phyloP scores from a whole-genome alignment of 2,329 filamentous ascomycete species.

The Fusarium sp. region DNA sequence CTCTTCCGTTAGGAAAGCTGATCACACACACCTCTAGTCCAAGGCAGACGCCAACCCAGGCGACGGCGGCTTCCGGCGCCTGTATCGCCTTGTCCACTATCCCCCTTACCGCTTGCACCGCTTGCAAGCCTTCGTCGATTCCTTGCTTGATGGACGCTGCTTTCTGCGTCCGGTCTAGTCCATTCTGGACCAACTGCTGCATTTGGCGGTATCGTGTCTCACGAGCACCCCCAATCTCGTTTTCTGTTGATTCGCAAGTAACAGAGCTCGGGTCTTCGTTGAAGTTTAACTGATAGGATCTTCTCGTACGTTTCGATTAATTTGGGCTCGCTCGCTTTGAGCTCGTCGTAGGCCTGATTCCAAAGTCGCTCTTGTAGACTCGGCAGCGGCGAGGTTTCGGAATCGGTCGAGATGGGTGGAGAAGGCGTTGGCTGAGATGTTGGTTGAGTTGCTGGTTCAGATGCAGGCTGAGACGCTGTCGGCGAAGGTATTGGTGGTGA shows the following conservation, averaged over 20 bases:
- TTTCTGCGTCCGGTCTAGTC: constrained; percentile 46
- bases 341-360: constrained; percentile 38
- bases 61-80: constrained; percentile 52
- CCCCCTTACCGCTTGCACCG: constrained; percentile 42
- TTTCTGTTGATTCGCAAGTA: background rate
- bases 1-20: background rate
- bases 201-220: constrained; percentile 44
- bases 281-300: constrained; percentile 30
- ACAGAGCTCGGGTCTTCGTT: background rate
- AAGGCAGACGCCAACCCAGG: constrained; percentile 54
- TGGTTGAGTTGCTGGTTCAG: background rate
- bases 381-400: background rate
- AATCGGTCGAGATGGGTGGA: background rate
- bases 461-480: background rate
- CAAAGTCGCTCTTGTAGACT: constrained; percentile 14
- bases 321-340: constrained; percentile 27
- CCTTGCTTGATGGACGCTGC: constrained; percentile 42
- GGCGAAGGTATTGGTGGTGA: too few relatives aligned
- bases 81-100: constrained; percentile 47
- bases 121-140: constrained; percentile 42
- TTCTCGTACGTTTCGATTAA: constrained; percentile 40
- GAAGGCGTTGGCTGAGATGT: background rate
- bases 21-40: constrained; percentile 47
- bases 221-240: constrained; percentile 14
- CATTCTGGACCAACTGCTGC: constrained; percentile 46